Evolutionary conservation across 345 rosid genomes (phyloP).

Genomic region (Bruguiera sexangula): DNA sequence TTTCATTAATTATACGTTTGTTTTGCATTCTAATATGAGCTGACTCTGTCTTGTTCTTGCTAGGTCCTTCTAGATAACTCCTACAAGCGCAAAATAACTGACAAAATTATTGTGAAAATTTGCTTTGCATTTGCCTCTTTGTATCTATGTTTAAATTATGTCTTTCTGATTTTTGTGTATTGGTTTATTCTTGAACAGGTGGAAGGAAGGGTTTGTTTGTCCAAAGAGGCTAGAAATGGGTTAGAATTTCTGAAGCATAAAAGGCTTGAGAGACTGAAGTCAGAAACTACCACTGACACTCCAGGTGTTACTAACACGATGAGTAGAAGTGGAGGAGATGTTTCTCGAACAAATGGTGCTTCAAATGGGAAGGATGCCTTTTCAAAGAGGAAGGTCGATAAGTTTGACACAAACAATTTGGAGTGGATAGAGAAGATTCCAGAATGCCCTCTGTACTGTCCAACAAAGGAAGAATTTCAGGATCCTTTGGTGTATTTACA

Average conservation of each 20-base stretch:
- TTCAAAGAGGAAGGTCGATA: constrained; percentile 63
- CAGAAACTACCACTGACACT: constrained; percentile 45
- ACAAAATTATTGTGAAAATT: not conserved
- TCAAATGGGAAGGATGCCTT: constrained; percentile 48
- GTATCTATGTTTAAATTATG: not conserved
- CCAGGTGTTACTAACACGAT: constrained; percentile 38
- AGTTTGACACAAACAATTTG: constrained; percentile 62
- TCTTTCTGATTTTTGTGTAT: not conserved
- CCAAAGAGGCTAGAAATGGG: constrained; percentile 68
- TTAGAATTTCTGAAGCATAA: constrained; percentile 77
- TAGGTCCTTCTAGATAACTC: not conserved
- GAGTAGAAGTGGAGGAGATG: constrained; percentile 90
- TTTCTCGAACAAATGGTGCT: constrained; percentile 31
- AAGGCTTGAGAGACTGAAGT: constrained; percentile 71
- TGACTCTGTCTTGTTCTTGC: not conserved
- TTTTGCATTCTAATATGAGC: not conserved
- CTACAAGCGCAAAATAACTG: not conserved
- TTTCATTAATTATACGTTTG: not conserved
- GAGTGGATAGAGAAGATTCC: constrained; percentile 88
- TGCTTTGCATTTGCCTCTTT: not conserved
- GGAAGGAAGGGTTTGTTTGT: constrained; percentile 79
- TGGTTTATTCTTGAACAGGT: constrained; percentile 49
- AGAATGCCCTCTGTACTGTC: constrained; percentile 90
- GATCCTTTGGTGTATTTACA: constrained; percentile 91
- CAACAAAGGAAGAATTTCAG: constrained; percentile 90